Evolutionary conservation across 345 rosid species (phyloP).

Genomic region (Microcos paniculata): DNA sequence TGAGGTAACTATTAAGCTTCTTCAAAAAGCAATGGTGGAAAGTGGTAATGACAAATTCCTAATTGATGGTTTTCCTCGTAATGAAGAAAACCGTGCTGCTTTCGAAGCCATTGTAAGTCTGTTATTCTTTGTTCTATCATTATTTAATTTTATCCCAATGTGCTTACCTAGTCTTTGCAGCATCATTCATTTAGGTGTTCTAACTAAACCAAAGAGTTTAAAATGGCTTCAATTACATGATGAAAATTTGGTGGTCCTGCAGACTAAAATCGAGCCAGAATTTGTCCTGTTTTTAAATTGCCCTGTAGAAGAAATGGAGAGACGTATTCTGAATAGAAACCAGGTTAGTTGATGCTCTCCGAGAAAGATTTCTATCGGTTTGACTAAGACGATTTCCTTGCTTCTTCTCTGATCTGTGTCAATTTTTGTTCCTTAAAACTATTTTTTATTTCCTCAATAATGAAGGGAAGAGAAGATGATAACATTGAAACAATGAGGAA

Average conservation of each 20-base stretch:
- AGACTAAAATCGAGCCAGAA: slow-evolving; percentile 63
- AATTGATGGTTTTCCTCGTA: slow-evolving; percentile 81
- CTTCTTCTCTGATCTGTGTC: background rate
- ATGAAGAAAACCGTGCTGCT: slow-evolving; percentile 68
- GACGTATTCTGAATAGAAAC: slow-evolving; percentile 59
- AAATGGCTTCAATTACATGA: background rate
- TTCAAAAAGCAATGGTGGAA: slow-evolving; percentile 60
- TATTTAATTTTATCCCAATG: background rate
- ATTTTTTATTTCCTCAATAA: background rate
- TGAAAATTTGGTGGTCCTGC: slow-evolving; percentile 20
- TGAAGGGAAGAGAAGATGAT: slow-evolving; percentile 82
- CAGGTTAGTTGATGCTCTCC: slow-evolving; percentile 48
- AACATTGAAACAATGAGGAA: slow-evolving; percentile 62
- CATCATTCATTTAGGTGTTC: background rate
- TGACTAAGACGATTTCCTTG: background rate
- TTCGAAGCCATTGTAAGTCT: slow-evolving; percentile 62
- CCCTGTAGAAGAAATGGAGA: slow-evolving; percentile 63
- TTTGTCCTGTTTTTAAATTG: slow-evolving; percentile 63
- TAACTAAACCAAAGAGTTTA: background rate
- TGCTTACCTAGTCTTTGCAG: background rate
- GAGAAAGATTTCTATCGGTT: background rate
- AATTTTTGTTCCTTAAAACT: slow-evolving; percentile 5
- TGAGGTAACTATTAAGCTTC: slow-evolving; percentile 73
- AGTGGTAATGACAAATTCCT: slow-evolving; percentile 57
- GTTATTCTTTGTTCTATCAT: background rate